Evolutionary conservation across 2,329 filamentous ascomycete species (phyloP).

Genomic region (Verticillium klebahnii): DNA sequence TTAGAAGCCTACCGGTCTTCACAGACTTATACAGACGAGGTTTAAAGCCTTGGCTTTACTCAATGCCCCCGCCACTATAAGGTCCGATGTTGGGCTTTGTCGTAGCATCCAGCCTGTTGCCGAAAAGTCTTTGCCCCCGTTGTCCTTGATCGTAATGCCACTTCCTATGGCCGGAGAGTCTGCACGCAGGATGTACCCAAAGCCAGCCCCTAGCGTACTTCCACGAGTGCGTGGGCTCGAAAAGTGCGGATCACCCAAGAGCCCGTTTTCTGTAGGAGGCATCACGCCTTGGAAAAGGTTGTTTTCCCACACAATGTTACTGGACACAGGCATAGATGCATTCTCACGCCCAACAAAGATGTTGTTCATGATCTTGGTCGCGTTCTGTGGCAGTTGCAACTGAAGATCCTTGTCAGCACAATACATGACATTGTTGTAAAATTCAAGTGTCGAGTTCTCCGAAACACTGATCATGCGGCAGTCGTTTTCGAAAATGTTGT

Average conservation of each 20-base stretch:
- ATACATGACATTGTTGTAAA: slow-evolving; percentile 21
- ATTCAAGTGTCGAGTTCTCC: slow-evolving; percentile 13
- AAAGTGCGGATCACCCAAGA: slow-evolving; percentile 12
- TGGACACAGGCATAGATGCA: slow-evolving; percentile 12
- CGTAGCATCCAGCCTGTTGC: slow-evolving; percentile 10
- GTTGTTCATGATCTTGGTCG: slow-evolving; percentile 17
- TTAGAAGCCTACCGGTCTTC: too few relatives aligned
- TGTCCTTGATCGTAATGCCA: slow-evolving; percentile 12
- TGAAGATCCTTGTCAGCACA: slow-evolving; percentile 16
- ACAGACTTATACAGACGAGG: too few relatives aligned
- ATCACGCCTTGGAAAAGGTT: slow-evolving; percentile 17
- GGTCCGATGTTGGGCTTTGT: slow-evolving; percentile 15
- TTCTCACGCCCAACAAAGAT: slow-evolving; percentile 18
- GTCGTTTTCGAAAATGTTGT: slow-evolving; percentile 21
- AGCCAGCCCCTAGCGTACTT: slow-evolving; percentile 7
- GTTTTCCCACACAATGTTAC: slow-evolving; percentile 13
- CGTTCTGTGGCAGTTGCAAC: slow-evolving; percentile 11
- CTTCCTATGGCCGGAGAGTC: slow-evolving; percentile 13
- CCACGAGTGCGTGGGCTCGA: slow-evolving; percentile 7
- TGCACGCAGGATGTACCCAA: slow-evolving; percentile 12
- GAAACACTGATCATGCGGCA: slow-evolving; percentile 18
- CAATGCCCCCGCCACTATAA: slow-evolving; percentile 13
- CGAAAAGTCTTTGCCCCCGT: slow-evolving; percentile 16
- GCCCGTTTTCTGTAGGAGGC: slow-evolving; percentile 12
- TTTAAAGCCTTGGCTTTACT: background rate